Base-by-base conservation (phyloP, 495 filamentous ascomycete species). In the Podospora anserina region DNA sequence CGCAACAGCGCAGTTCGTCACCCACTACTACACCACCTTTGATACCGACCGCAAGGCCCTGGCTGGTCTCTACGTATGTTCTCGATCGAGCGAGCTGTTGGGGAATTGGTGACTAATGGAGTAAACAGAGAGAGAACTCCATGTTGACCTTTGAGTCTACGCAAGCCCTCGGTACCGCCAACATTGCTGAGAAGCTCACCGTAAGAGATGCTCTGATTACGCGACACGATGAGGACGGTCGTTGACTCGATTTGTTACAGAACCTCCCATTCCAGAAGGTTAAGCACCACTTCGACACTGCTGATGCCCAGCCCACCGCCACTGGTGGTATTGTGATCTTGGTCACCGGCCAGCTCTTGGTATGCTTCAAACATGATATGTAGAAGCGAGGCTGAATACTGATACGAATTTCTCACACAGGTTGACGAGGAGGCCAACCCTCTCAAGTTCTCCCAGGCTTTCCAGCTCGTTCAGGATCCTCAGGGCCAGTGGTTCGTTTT, bases 141-240 rank as follows among this genome's bases (percentile, higher is more conserved):
- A 96, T 96, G 90, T 84, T 98, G 83, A 98, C 94, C 28, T 98
- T 97, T 76, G 91, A 99, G 86, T 86, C 81, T 44, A 63, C 72
- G 32, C 83, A 88, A 16, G 68, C 85, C 39, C 81, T 84, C 69
- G 94, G 94, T 68, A 77, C 80, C 3, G 68, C 26, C 1, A 71
- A 65, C 1, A 97, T 99, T 75, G 76, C 88, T 53, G 86, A 91
- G 75, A 97, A 97, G 85, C 83, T 97, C 66, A 72, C 71, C 56
- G 94, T 97, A 80, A 69, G 67, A 30, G 16, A 26, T 30, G 2
- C 20, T 26, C 18, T 32, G 9, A 61, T 53, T 9, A 49, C 39
- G 16, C 28, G 19, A 15, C n/a, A 20, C n/a, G 13, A 34, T 18
- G 20, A 18, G 16, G 9, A 49, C 3, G 32, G 60, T 75, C 75